Percentiles rank a stretch among this genome's conserved stretches.
Evolutionary conservation across 169 alveolate genomes (phyloP).

Genomic region (Cryptosporidium ubiquitum): DNA sequence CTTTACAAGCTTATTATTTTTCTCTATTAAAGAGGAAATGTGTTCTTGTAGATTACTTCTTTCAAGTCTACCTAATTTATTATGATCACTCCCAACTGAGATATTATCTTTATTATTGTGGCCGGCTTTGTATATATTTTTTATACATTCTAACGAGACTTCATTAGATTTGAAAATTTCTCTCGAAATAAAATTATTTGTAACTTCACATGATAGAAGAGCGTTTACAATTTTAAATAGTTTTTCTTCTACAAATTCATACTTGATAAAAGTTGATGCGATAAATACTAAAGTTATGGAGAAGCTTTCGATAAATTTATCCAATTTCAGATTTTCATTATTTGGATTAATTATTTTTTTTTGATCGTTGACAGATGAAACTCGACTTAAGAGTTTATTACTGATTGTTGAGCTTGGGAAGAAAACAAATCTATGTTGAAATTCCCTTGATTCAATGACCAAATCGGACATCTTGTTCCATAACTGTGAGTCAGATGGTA

Average conservation of each 20-base stretch:
- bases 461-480: conserved; percentile 64
- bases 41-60: not conserved
- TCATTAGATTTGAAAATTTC: conserved; percentile 9
- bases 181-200: conserved; percentile 14
- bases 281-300: conserved; percentile 41
- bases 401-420: conserved; percentile 3
- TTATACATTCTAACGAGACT: not conserved
- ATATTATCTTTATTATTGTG: not conserved
- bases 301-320: conserved; percentile 40
- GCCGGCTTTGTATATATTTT: not conserved
- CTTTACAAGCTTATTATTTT: conserved; percentile 9
- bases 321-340: not conserved
- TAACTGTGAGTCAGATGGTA: conserved; percentile 47
- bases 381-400: not conserved
- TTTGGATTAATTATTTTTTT: not conserved
- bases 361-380: not conserved
- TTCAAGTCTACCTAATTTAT: not conserved
- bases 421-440: conserved; percentile 36
- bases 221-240: not conserved
- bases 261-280: conserved; percentile 29
- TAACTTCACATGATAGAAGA: conserved; percentile 24
- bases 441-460: conserved; percentile 43
- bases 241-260: conserved; percentile 21
- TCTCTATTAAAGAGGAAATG: not conserved
- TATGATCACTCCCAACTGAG: not conserved